Percentiles rank a stretch among this genome's conserved stretches.
These are phyloP conservation scores for Mycena chlorophos DNA, from an alignment of 768 basidiomycete genomes.

Conservation along the genomic window DNA sequence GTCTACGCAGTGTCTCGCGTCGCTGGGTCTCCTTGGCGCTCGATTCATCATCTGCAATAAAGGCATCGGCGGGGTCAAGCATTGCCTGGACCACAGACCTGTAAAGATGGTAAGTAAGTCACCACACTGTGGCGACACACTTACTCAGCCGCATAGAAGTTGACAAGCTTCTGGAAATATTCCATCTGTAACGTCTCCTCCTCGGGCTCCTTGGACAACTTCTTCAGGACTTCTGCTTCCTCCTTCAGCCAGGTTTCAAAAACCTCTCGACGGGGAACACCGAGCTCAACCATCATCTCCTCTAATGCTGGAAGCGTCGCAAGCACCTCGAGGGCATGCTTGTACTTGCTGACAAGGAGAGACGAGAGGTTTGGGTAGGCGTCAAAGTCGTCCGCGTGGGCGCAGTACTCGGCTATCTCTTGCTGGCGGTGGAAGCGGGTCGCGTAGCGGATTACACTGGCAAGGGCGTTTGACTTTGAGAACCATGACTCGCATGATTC, in stretches of 20 bases:
- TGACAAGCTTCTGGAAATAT: slow-evolving; percentile 9
- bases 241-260: slow-evolving; percentile 13
- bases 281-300: not conserved
- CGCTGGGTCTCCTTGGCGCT: not conserved
- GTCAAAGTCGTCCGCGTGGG: slow-evolving; percentile 1
- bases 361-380: slow-evolving; percentile 3
- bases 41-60: not conserved
- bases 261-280: not conserved
- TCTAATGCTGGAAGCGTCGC: not conserved
- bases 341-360: not conserved
- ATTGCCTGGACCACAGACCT: not conserved
- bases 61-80: not conserved
- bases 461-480: slow-evolving; percentile 14
- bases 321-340: not conserved
- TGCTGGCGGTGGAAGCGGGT: slow-evolving; percentile 12
- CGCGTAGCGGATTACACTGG: slow-evolving; percentile 7
- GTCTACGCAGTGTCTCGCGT: not conserved
- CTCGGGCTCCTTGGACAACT: slow-evolving; percentile 7
- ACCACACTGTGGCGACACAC: not conserved
- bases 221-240: slow-evolving; percentile 4
- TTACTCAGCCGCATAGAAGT: not conserved
- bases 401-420: not conserved
- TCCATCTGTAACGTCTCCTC: slow-evolving; percentile 16
- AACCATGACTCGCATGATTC: slow-evolving; percentile 13
- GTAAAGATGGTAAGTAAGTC: not conserved